A percentile compares a stretch with the other conserved stretches of the same genome.
Evolutionary conservation across 108 stramenopile species (phyloP).

Genomic region (Nitzschia sp.): DNA sequence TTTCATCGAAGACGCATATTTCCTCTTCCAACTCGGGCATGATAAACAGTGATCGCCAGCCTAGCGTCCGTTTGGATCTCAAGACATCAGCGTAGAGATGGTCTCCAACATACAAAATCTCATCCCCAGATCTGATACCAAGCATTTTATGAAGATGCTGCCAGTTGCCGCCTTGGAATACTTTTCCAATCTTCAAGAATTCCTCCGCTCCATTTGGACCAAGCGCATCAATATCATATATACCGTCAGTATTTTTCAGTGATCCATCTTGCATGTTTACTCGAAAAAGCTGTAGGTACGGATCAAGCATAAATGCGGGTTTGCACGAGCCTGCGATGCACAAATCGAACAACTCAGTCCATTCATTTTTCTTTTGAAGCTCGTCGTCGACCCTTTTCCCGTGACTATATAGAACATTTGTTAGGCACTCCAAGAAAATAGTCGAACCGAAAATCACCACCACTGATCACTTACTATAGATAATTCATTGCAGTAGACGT

Average conservation of each 20-base stretch:
- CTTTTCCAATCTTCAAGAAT: slow-evolving; percentile 85
- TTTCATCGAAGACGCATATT: slow-evolving; percentile 61
- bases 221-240: slow-evolving; percentile 84
- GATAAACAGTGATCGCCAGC: slow-evolving; percentile 92
- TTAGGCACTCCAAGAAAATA: slow-evolving; percentile 1
- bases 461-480: slow-evolving; percentile 52
- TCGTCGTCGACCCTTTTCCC: slow-evolving; percentile 60
- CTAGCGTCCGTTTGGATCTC: slow-evolving; percentile 92
- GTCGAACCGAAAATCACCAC: background rate
- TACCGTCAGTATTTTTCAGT: slow-evolving; percentile 88
- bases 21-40: slow-evolving; percentile 89
- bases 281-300: slow-evolving; percentile 87
- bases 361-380: slow-evolving; percentile 77
- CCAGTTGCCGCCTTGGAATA: slow-evolving; percentile 96
- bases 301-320: slow-evolving; percentile 86
- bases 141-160: slow-evolving; percentile 89
- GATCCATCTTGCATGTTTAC: slow-evolving; percentile 78
- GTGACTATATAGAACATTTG: slow-evolving; percentile 25
- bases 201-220: slow-evolving; percentile 67
- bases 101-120: slow-evolving; percentile 96
- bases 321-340: slow-evolving; percentile 90
- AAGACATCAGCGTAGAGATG: slow-evolving; percentile 95
- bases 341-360: slow-evolving; percentile 95
- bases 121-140: slow-evolving; percentile 85
- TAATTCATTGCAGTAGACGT: slow-evolving; percentile 95